Conservation (phyloP, 2,329 filamentous ascomycete genomes). For the Cordyceps militaris region DNA sequence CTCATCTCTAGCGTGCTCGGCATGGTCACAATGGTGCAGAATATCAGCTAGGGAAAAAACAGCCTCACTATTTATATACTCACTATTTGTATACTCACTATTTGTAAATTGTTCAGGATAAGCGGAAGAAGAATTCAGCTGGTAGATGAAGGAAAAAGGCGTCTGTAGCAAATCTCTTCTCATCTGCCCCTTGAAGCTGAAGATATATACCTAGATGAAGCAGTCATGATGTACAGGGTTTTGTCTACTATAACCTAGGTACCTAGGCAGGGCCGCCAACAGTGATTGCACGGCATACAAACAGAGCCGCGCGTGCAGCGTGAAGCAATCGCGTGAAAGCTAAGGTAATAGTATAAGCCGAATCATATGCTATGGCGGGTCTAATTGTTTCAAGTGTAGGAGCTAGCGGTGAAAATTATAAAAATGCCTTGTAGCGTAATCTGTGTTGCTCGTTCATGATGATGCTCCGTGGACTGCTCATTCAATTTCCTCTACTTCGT, state of each 20-base stretch:
- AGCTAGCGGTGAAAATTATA: not conserved
- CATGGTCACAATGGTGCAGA: conserved; percentile 11
- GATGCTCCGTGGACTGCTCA: conserved; percentile 6
- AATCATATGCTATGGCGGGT: too few relatives aligned
- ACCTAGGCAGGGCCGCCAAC: too few relatives aligned
- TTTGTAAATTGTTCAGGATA: too few relatives aligned
- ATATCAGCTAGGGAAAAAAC: not conserved
- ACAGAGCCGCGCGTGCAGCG: too few relatives aligned
- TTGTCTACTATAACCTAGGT: too few relatives aligned
- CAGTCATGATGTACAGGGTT: too few relatives aligned
- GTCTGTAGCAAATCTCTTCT: conserved; percentile 1
- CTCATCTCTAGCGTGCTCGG: conserved; percentile 22
- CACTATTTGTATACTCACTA: too few relatives aligned
- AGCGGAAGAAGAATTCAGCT: not conserved
- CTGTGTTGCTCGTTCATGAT: not conserved
- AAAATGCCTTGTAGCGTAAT: not conserved
- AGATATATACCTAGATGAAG: too few relatives aligned
- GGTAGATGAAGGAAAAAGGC: not conserved
- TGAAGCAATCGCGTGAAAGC: too few relatives aligned
- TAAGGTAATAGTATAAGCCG: too few relatives aligned
- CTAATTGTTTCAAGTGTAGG: too few relatives aligned
- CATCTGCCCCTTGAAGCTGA: not conserved
- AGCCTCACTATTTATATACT: not conserved
- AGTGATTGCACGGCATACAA: too few relatives aligned
- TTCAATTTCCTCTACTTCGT: conserved; percentile 39